Evolutionary conservation across 768 basidiomycete genomes (phyloP).

Genomic region (Tulasnella sp.): DNA sequence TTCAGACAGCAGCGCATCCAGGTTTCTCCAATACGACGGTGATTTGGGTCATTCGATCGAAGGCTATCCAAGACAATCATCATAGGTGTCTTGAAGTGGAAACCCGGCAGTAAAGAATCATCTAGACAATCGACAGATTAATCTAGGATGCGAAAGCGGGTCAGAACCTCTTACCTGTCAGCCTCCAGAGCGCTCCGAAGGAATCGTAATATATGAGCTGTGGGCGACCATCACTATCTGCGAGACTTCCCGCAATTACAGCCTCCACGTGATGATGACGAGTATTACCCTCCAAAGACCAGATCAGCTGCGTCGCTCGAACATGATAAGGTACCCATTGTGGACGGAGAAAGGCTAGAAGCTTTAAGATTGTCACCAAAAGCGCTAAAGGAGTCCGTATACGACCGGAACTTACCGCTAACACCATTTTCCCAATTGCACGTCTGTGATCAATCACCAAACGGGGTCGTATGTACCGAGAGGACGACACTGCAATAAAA

Average conservation of each 20-base stretch:
- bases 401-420: conserved; percentile 27
- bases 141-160: too few relatives aligned
- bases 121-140: conserved; percentile 34
- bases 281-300: conserved; percentile 56
- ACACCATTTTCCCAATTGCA: conserved; percentile 50
- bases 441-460: conserved; percentile 44
- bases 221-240: conserved; percentile 37
- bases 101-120: conserved; percentile 70
- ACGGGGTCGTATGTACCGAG: conserved; percentile 38
- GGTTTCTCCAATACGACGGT: conserved; percentile 77
- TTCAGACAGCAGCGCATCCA: conserved; percentile 95
- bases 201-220: conserved; percentile 61
- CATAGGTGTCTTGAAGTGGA: conserved; percentile 73
- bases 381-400: neutral
- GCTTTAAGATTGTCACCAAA: conserved; percentile 9
- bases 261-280: conserved; percentile 59
- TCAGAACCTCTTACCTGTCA: conserved; percentile 47
- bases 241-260: conserved; percentile 62
- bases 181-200: conserved; percentile 86
- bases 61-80: conserved; percentile 78
- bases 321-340: conserved; percentile 62
- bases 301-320: conserved; percentile 70
- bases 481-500: conserved; percentile 43
- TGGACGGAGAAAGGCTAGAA: conserved; percentile 36
- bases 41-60: conserved; percentile 57